phyloP scores from a whole-genome alignment of 208 protist species.

The Leishmania mexicana region DNA sequence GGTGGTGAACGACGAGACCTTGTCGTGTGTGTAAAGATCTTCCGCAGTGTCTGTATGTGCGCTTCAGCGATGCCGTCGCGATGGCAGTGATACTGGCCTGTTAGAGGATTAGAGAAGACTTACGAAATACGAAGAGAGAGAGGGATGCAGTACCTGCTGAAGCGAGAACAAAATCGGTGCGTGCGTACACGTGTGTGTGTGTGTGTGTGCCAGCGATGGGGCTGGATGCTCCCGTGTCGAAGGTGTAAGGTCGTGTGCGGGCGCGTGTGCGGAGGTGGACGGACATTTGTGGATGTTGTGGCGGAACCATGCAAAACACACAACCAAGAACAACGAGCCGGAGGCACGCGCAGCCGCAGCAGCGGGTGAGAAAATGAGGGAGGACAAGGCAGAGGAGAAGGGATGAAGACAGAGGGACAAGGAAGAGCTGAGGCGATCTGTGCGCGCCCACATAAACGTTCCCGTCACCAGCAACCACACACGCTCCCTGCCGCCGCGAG shows the following conservation, averaged over 20 bases:
- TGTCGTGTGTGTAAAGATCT: background rate
- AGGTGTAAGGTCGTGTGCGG: background rate
- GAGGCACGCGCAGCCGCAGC: background rate
- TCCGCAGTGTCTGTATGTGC: background rate
- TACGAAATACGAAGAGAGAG: background rate
- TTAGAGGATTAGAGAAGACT: background rate
- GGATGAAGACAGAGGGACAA: no score
- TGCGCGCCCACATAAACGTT: background rate
- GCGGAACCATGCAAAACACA: background rate
- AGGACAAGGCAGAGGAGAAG: background rate
- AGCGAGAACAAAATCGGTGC: background rate
- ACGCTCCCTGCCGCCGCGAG: background rate
- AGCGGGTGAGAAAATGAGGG: background rate
- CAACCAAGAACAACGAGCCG: background rate
- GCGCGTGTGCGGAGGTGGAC: background rate
- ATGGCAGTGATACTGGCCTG: background rate
- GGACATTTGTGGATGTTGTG: background rate
- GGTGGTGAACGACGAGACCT: background rate
- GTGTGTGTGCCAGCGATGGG: background rate
- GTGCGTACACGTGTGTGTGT: background rate
- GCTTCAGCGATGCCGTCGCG: background rate
- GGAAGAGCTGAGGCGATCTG: background rate
- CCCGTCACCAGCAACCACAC: background rate
- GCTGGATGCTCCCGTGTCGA: background rate
- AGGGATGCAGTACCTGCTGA: background rate